Evolutionary conservation across 129 eudicot genomes (phyloP).

Genomic region (Calendula officinalis): DNA sequence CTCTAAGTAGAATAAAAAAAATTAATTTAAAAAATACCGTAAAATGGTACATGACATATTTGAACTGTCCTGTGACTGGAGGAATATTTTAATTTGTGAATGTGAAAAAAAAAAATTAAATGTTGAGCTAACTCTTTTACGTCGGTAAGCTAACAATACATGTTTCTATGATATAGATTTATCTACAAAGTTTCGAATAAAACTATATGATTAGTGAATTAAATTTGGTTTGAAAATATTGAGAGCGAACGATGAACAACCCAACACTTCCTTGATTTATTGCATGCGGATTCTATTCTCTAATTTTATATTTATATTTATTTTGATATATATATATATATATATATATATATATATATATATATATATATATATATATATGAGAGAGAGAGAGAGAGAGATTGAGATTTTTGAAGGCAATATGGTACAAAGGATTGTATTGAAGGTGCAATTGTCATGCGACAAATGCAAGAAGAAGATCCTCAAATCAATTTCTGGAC

Average conservation of each 20-base stretch:
- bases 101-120: too few relatives aligned
- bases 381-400: not conserved
- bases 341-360: not conserved
- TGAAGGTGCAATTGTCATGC: conserved; percentile 60
- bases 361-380: not conserved
- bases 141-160: too few relatives aligned
- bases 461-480: conserved; percentile 62
- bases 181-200: conserved; percentile 6
- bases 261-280: not conserved
- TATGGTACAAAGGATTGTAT: conserved; percentile 59
- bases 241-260: conserved; percentile 31
- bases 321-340: not conserved
- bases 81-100: too few relatives aligned
- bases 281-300: conserved; percentile 11
- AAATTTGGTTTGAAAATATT: not conserved
- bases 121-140: too few relatives aligned
- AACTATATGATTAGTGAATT: conserved; percentile 18
- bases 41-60: too few relatives aligned
- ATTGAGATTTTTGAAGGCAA: not conserved
- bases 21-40: too few relatives aligned
- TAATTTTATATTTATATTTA: not conserved
- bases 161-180: too few relatives aligned
- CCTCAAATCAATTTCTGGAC: conserved; percentile 47
- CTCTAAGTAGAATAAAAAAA: too few relatives aligned
- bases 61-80: too few relatives aligned